Percentiles rank a stretch among this genome's conserved stretches.
Conservation (phyloP, 345 rosid species). For the Jatropha curcas region DNA sequence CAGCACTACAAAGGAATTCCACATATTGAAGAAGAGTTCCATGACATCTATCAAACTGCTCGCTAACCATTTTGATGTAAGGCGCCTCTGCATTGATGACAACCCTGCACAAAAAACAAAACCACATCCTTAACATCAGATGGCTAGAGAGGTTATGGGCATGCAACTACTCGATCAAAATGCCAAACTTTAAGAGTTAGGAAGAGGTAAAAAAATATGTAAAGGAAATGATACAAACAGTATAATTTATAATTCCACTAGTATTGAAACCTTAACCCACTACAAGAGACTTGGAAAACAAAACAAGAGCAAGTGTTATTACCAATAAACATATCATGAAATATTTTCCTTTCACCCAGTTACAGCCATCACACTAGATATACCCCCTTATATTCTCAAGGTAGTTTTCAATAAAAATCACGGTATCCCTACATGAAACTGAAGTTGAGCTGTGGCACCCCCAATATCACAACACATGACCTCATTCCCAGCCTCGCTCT, state of each 20-base stretch:
- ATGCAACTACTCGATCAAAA: background rate
- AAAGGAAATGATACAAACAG: too few relatives aligned
- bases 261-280: too few relatives aligned
- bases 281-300: too few relatives aligned
- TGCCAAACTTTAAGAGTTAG: background rate
- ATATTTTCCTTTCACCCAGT: too few relatives aligned
- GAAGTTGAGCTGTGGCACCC: background rate
- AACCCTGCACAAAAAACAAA: slow-evolving; percentile 58
- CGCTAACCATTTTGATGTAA: slow-evolving; percentile 98
- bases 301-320: too few relatives aligned
- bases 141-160: background rate
- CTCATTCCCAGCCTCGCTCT: background rate
- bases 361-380: background rate
- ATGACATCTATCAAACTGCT: slow-evolving; percentile 97
- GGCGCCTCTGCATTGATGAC: slow-evolving; percentile 92
- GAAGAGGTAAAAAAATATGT: background rate
- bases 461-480: background rate
- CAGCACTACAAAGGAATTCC: slow-evolving; percentile 85
- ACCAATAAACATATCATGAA: too few relatives aligned
- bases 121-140: background rate
- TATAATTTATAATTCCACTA: too few relatives aligned
- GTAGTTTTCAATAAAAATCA: too few relatives aligned
- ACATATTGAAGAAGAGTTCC: slow-evolving; percentile 98
- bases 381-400: background rate
- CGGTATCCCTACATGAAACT: background rate